phyloP scores from a whole-genome alignment of 352 stramenopile species.

The Globisporangium recalcitrans region DNA sequence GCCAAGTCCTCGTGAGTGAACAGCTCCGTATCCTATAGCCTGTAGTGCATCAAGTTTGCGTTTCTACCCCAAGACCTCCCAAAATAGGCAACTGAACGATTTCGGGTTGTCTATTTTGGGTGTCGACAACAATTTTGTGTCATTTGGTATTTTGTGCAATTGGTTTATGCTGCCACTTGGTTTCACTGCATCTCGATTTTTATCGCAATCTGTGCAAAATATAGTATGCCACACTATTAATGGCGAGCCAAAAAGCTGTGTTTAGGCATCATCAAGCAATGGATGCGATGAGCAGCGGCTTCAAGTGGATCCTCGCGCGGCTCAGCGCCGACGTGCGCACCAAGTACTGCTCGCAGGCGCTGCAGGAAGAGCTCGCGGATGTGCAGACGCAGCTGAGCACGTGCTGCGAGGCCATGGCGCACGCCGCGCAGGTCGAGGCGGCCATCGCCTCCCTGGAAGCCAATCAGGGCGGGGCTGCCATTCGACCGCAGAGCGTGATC shows the following conservation, averaged over 20 bases:
- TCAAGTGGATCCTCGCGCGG: conserved; percentile 24
- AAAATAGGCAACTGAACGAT: too few relatives aligned
- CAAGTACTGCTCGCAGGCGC: conserved; percentile 22
- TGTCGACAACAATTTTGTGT: too few relatives aligned
- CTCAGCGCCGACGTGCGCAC: conserved; percentile 18
- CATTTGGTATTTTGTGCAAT: too few relatives aligned
- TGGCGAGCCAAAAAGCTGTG: neutral
- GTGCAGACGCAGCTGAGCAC: conserved; percentile 18
- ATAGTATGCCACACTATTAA: neutral
- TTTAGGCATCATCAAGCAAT: neutral
- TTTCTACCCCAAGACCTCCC: neutral
- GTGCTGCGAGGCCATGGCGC: conserved; percentile 22
- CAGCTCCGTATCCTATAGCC: neutral
- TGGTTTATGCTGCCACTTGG: too few relatives aligned
- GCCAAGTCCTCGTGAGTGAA: conserved; percentile 7
- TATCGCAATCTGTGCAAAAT: too few relatives aligned
- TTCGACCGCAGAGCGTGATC: conserved; percentile 18
- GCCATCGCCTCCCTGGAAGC: conserved; percentile 22
- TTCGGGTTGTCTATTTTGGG: too few relatives aligned
- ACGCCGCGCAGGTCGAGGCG: conserved; percentile 25
- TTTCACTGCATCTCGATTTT: too few relatives aligned
- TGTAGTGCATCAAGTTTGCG: neutral
- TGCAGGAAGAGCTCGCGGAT: conserved; percentile 20
- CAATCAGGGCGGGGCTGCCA: conserved; percentile 2
- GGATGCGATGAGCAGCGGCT: conserved; percentile 17